Evolutionary conservation across 2,329 filamentous ascomycete species (phyloP).

Genomic region (Penicillium sp.): DNA sequence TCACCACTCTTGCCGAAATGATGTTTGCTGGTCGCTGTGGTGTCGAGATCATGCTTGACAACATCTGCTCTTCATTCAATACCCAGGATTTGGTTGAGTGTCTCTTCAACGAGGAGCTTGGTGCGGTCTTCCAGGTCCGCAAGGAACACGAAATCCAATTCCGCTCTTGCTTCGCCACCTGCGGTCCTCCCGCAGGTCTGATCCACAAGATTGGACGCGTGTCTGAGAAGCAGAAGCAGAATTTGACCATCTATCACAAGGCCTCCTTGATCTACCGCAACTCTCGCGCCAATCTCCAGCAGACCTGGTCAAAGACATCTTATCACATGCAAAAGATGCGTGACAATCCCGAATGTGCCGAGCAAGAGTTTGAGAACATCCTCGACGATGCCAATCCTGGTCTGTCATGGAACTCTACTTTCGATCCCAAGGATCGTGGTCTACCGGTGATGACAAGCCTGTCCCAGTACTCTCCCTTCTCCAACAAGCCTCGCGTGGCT

Average conservation of each 20-base stretch:
- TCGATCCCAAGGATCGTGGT: constrained; percentile 69
- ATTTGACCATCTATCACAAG: constrained; percentile 68
- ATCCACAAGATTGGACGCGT: constrained; percentile 81
- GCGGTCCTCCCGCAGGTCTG: constrained; percentile 72
- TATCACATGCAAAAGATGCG: constrained; percentile 84
- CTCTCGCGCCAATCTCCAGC: constrained; percentile 67
- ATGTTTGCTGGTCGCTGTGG: constrained; percentile 95
- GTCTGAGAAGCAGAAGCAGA: constrained; percentile 61
- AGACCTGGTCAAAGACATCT: constrained; percentile 83
- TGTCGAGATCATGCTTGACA: constrained; percentile 76
- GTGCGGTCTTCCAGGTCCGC: constrained; percentile 90
- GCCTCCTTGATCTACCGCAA: constrained; percentile 63
- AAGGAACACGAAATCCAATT: constrained; percentile 79
- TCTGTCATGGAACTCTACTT: constrained; percentile 76
- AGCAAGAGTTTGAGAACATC: constrained; percentile 73
- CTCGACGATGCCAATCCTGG: constrained; percentile 72
- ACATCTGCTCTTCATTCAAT: constrained; percentile 53
- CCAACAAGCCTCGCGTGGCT: constrained; percentile 68
- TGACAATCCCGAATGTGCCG: constrained; percentile 81
- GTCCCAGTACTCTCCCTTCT: constrained; percentile 51
- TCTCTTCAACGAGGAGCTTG: constrained; percentile 93
- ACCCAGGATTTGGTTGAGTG: constrained; percentile 63
- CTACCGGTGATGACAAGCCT: constrained; percentile 62
- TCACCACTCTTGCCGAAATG: constrained; percentile 92
- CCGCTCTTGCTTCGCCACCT: constrained; percentile 83